A percentile compares a stretch with the other conserved stretches of the same genome.
Conservation (phyloP, 768 basidiomycete genomes). For the Serendipita indica region DNA sequence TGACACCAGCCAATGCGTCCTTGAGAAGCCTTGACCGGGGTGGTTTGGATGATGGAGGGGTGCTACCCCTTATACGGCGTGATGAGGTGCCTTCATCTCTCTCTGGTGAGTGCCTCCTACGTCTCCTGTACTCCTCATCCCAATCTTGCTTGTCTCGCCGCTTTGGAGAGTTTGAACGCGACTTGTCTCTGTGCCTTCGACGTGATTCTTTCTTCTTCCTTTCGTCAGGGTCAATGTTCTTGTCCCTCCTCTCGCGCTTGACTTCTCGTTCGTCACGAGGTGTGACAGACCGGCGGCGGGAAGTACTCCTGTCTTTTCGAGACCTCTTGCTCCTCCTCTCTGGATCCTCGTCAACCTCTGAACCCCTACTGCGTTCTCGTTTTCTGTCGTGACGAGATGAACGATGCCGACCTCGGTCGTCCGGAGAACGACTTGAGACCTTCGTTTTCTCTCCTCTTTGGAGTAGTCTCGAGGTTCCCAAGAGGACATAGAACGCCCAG, state of each 20-base stretch:
- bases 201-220: background rate
- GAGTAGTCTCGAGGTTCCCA: constrained; percentile 17
- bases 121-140: too few relatives aligned
- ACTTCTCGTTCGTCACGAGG: too few relatives aligned
- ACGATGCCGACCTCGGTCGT: constrained; percentile 18
- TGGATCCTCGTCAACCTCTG: constrained; percentile 3
- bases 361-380: constrained; percentile 9
- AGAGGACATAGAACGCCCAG: background rate
- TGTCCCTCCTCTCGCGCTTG: background rate
- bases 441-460: constrained; percentile 23
- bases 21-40: too few relatives aligned
- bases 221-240: background rate
- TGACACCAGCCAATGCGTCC: too few relatives aligned
- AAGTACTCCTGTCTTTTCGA: background rate
- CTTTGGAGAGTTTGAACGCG: background rate
- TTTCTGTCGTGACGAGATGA: constrained; percentile 23
- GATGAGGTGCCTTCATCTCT: too few relatives aligned
- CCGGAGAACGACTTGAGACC: constrained; percentile 14
- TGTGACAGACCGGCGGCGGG: too few relatives aligned
- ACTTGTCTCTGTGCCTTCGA: background rate
- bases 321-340: constrained; percentile 12
- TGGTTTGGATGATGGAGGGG: too few relatives aligned
- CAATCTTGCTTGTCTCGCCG: background rate
- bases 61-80: too few relatives aligned
- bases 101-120: too few relatives aligned